Base-by-base conservation (phyloP, 179 eudicot genomes). In the Vitellaria paradoxa region DNA sequence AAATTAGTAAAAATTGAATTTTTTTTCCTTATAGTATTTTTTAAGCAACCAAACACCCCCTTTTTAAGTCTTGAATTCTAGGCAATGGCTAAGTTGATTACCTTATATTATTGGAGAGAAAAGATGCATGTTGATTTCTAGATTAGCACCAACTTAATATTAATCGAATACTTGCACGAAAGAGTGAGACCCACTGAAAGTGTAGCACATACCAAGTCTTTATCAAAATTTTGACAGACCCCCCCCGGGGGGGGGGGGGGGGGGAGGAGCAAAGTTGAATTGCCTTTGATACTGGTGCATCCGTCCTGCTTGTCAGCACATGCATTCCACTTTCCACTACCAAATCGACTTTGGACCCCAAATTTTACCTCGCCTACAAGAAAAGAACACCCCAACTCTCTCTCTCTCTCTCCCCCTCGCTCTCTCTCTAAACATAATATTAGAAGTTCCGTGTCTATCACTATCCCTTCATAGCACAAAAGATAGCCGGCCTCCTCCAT, bases 291-390 rank as follows among this genome's bases (percentile, higher is more conserved):
- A 75, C 85, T 82, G 88, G 78, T 85, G 86, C 81, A 80, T 84
- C 83, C 82, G 69, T 84, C 86, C 86, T 88, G 85, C 86, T 87
- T 87, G 91, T 92, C 90, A 83, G 74, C 92, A 90, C 91, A 90
- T 93, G 97, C 92, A 85, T 79, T 87, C 97, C 93, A 89, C 97
- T 93, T 89, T 86, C 88, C 85, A 86, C 86, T 75, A 72, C 82
- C 68, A 84, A 85, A 82, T 84, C 87, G 21, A 78, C 86, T 84
- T 82, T 87, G 85, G 89, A 81, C 92, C 86, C 78, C 74, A 70
- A 79, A 74, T 84, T 82, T 89, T 71, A 84, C 94, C 97, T 84
- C 91, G 76, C 79, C 82, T 72, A 10, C 91, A 87, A 92, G 93
- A 78, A 88, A 88, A 85, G 91, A 85, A 91, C 87, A 86, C 3